Conservation (phyloP, 2,329 filamentous ascomycete species). For the Emericellopsis atlantica region DNA sequence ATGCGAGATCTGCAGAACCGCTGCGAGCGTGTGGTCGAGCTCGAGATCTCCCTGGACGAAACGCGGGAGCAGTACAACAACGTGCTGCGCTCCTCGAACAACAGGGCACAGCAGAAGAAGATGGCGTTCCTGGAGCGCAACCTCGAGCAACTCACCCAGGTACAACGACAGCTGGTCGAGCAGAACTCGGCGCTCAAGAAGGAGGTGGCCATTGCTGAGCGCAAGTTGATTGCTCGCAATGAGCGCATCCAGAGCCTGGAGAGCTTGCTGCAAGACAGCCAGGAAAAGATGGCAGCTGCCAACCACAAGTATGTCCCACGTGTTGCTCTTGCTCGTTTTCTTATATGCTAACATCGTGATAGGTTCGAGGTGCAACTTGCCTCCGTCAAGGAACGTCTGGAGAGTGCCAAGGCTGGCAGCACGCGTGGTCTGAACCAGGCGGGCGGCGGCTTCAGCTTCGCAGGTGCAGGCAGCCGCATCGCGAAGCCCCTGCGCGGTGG, state of each 20-base stretch:
- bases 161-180: conserved; percentile 94
- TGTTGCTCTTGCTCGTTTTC: neutral
- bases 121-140: conserved; percentile 99
- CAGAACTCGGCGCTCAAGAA: conserved; percentile 97
- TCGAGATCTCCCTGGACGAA: conserved; percentile 95
- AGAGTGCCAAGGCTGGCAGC: conserved; percentile 84
- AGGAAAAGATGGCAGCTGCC: conserved; percentile 94
- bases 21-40: conserved; percentile 93
- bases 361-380: conserved; percentile 97
- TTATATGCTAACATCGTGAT: conserved; percentile 12
- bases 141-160: conserved; percentile 91
- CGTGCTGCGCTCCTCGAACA: conserved; percentile 90
- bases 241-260: conserved; percentile 94
- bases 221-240: conserved; percentile 91
- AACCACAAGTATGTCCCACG: conserved; percentile 74
- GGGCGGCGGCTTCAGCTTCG: conserved; percentile 60
- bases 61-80: conserved; percentile 99
- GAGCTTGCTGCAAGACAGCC: conserved; percentile 83
- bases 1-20: conserved; percentile 98
- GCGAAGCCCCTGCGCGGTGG: conserved; percentile 57
- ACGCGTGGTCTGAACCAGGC: conserved; percentile 68
- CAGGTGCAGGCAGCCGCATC: conserved; percentile 50
- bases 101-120: conserved; percentile 98
- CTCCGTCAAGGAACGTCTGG: conserved; percentile 93
- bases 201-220: conserved; percentile 95